Evolutionary conservation across 2,329 filamentous ascomycete genomes (phyloP), one percentile per base, ranked within the genome.

Genomic region (Nemania sp.): DNA sequence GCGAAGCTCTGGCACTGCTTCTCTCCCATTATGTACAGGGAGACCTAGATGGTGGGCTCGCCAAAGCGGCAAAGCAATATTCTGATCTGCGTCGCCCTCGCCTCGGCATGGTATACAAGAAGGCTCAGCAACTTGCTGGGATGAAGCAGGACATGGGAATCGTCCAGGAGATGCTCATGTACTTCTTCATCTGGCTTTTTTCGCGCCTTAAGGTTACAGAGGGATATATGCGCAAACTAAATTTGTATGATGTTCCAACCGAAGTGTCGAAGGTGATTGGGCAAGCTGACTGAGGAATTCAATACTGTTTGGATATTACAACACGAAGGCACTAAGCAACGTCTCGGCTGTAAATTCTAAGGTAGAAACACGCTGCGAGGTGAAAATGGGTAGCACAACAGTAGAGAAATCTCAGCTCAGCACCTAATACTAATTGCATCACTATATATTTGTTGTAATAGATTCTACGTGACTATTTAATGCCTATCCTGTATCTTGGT

Each of bases 141-240:
- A 68, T 70, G 66, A 70, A 70, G 41, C 62, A 70, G n/a, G 68
- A 70, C 55, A 68, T 66, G 68, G 35, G 55, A 7, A 1, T 70
- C 5, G 5, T 62, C 32, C 54, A 68, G 27, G 68, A 70, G 35
- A 70, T 68, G 68, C 11, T 70, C n/a, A 70, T 68, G 66, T 70
- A 70, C 51, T 57, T 68, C 20, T 66, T 68, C 18, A 35, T 70
- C 24, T 70, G 66, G 68, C 58, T 68, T 38, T 57, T 66, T 38
- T 66, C 68, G 2, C 29, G 38, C n/a, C 47, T 68, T 5, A 65
- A 55, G 24, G 10, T 63, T 11, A 53, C 53, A 1, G 62, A 70
- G 47, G 11, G 8, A 6, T 70, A 70, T 29, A 27, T 66, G 26
- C 62, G 62, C 26, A 52, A 43, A n/a, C 38, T 70, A 27, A 70